Evolutionary conservation across 495 filamentous ascomycete species (phyloP).

Genomic region (Aspergillus incahuasiensis): DNA sequence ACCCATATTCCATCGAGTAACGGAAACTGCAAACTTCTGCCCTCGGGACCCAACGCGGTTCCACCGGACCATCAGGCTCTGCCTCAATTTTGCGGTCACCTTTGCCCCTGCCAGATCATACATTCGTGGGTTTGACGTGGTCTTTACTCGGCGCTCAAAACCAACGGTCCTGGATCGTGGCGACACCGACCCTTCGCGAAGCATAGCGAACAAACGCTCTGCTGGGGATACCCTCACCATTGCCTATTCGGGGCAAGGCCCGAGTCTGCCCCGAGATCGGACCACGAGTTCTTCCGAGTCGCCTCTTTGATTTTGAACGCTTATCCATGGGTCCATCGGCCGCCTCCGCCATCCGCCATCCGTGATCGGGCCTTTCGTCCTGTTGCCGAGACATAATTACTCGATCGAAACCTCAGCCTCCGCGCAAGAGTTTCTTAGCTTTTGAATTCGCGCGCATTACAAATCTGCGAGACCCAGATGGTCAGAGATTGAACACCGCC

Average conservation of each 20-base stretch:
- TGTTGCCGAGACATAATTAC: conserved; percentile 17
- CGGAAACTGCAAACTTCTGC: conserved; percentile 14
- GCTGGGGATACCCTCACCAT: conserved; percentile 17
- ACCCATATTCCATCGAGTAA: conserved; percentile 16
- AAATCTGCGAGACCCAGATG: neutral
- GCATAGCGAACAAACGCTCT: neutral
- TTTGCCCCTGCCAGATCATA: conserved; percentile 5
- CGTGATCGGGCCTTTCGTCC: neutral
- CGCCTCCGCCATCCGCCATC: conserved; percentile 24
- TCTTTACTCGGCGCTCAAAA: neutral
- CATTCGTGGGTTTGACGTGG: conserved; percentile 1
- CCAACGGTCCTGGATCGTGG: neutral
- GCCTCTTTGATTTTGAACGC: neutral
- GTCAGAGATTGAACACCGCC: neutral
- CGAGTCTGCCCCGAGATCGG: conserved; percentile 1
- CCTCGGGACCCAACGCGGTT: conserved; percentile 3
- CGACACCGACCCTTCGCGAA: neutral
- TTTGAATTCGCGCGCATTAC: conserved; percentile 9
- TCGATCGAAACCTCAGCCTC: conserved; percentile 21
- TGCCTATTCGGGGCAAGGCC: conserved; percentile 6
- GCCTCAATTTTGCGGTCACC: neutral
- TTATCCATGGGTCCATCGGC: conserved; percentile 12
- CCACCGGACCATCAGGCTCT: conserved; percentile 1
- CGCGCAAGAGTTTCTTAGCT: conserved; percentile 12
- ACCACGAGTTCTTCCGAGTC: neutral